Evolutionary conservation across 768 basidiomycete species (phyloP).

Genomic region (Terana coerulea): DNA sequence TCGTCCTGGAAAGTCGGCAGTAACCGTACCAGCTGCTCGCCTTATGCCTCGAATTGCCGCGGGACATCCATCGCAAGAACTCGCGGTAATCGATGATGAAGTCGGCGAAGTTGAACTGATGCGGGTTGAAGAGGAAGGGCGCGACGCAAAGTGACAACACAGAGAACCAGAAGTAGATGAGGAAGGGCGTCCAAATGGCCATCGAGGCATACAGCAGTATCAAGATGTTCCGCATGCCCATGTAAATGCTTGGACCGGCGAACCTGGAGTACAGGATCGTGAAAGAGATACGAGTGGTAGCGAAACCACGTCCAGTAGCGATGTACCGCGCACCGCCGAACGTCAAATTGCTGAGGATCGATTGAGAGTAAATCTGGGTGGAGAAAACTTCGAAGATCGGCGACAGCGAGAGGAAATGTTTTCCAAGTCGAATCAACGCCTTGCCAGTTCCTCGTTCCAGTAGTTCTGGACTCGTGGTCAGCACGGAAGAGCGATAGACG

Average conservation of each 20-base stretch:
- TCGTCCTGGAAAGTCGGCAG: slow-evolving; percentile 93
- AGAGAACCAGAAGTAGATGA: slow-evolving; percentile 99
- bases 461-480: slow-evolving; percentile 54
- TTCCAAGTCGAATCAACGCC: slow-evolving; percentile 88
- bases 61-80: slow-evolving; percentile 98
- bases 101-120: slow-evolving; percentile 96
- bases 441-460: slow-evolving; percentile 95
- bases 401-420: slow-evolving; percentile 96
- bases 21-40: slow-evolving; percentile 99
- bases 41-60: slow-evolving; percentile 94
- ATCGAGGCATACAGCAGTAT: slow-evolving; percentile 89
- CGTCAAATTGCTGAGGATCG: slow-evolving; percentile 93
- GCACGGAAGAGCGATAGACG: not conserved
- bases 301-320: slow-evolving; percentile 98
- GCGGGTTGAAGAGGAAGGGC: slow-evolving; percentile 99
- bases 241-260: slow-evolving; percentile 98
- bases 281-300: slow-evolving; percentile 94
- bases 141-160: slow-evolving; percentile 93
- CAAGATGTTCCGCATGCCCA: slow-evolving; percentile 93
- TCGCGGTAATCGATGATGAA: slow-evolving; percentile 99
- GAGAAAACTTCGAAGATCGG: slow-evolving; percentile 99
- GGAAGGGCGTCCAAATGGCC: slow-evolving; percentile 88
- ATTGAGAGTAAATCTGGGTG: slow-evolving; percentile 96
- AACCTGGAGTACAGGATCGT: slow-evolving; percentile 97
- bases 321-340: slow-evolving; percentile 99